These are phyloP conservation scores for Lavandula angustifolia DNA, from an alignment of 257 asterid genomes.

Conservation along the genomic window DNA sequence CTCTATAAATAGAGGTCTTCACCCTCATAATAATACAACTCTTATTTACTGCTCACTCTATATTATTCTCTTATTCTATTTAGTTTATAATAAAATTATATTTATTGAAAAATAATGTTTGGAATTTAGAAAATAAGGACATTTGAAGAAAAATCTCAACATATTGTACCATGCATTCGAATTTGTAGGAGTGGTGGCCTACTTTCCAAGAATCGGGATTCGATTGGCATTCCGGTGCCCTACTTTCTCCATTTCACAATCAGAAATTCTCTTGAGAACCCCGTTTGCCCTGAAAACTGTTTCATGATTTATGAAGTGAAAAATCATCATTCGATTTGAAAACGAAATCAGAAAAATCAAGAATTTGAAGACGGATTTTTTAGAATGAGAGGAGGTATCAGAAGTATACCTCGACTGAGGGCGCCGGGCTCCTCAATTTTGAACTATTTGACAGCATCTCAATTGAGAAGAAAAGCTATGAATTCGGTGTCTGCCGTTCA, in stretches of 20 bases:
- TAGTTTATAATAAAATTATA: no score
- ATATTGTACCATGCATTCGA: no score
- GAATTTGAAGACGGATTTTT: neutral
- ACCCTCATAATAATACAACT: no score
- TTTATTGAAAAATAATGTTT: no score
- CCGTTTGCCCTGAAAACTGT: neutral
- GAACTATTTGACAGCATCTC: constrained; percentile 41
- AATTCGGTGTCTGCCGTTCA: constrained; percentile 66
- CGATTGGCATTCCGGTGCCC: constrained; percentile 7
- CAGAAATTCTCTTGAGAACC: neutral
- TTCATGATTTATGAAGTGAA: neutral
- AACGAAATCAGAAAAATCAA: neutral
- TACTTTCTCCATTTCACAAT: constrained; percentile 4
- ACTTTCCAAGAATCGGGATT: constrained; percentile 3
- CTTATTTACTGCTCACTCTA: no score
- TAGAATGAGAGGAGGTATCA: constrained; percentile 26
- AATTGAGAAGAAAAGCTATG: constrained; percentile 52
- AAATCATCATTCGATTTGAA: constrained; percentile 4
- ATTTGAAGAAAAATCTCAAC: no score
- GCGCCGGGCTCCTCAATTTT: constrained; percentile 48
- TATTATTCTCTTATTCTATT: no score
- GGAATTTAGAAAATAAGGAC: no score
- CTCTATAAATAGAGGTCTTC: no score
- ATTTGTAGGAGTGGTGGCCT: neutral
- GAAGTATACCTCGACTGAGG: constrained; percentile 64